Conservation (phyloP, 352 stramenopile species). For the Globisporangium ultimum region DNA sequence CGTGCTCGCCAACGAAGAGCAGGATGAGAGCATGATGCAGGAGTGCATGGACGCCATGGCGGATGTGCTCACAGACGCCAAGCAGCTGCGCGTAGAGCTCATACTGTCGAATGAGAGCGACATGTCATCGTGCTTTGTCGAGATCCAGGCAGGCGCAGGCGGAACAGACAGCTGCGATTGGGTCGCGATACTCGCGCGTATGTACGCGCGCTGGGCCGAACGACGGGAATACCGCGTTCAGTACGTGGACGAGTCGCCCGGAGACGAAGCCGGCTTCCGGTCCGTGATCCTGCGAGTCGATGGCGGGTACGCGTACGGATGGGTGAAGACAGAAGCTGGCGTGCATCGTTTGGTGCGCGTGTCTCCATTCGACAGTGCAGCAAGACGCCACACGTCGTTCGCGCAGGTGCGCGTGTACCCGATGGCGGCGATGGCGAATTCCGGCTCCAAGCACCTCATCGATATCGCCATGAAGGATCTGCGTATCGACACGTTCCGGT, state of each 20-base stretch:
- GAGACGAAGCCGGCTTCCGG: slow-evolving; percentile 72
- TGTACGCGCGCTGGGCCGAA: slow-evolving; percentile 89
- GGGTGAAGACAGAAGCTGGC: slow-evolving; percentile 92
- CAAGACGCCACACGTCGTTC: slow-evolving; percentile 94
- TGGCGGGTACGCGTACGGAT: slow-evolving; percentile 88
- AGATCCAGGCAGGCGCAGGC: slow-evolving; percentile 81
- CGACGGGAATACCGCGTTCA: slow-evolving; percentile 60
- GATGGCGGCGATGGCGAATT: slow-evolving; percentile 29
- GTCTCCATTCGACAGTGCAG: slow-evolving; percentile 94
- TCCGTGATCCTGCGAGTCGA: slow-evolving; percentile 57
- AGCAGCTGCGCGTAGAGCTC: slow-evolving; percentile 59
- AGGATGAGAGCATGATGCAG: slow-evolving; percentile 40
- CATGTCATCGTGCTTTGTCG: slow-evolving; percentile 63
- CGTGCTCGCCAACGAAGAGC: slow-evolving; percentile 54
- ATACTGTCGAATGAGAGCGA: slow-evolving; percentile 58
- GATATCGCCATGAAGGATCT: slow-evolving; percentile 85
- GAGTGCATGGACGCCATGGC: slow-evolving; percentile 50
- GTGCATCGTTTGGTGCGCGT: slow-evolving; percentile 95
- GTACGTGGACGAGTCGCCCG: slow-evolving; percentile 84
- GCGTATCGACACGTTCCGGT: slow-evolving; percentile 93
- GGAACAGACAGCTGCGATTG: slow-evolving; percentile 96
- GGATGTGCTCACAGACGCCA: slow-evolving; percentile 30
- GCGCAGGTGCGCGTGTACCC: slow-evolving; percentile 83
- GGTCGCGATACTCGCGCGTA: slow-evolving; percentile 93
- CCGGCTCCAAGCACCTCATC: slow-evolving; percentile 23